Percentiles rank a stretch among this genome's conserved stretches.
Evolutionary conservation across 1,284 basidiomycete genomes (phyloP).

Genomic region (Cryptococcus depauperatus): DNA sequence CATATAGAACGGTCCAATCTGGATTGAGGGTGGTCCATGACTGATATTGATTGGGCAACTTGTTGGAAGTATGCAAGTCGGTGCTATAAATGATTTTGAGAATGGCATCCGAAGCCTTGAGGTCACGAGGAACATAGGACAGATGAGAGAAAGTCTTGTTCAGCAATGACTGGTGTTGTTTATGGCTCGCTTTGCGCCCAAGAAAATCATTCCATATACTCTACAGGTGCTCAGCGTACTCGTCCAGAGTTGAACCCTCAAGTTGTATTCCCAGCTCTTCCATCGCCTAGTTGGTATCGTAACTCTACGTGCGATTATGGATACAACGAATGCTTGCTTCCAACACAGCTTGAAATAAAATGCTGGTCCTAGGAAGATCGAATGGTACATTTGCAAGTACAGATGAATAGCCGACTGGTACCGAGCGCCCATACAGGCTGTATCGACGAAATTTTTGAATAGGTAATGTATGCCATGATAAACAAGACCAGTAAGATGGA

Average conservation of each 20-base stretch:
- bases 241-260: slow-evolving; percentile 1
- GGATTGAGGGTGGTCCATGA: slow-evolving; percentile 17
- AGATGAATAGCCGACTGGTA: no score
- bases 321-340: no score
- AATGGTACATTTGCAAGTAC: no score
- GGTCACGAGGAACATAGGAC: slow-evolving; percentile 3
- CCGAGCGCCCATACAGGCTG: no score
- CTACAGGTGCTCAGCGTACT: slow-evolving; percentile 4
- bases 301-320: no score
- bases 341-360: no score
- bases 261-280: slow-evolving; percentile 10
- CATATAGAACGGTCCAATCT: slow-evolving; percentile 17
- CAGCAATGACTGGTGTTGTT: neutral
- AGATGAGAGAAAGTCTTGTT: neutral
- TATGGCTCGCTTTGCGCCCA: neutral
- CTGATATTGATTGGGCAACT: slow-evolving; percentile 20
- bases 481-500: no score
- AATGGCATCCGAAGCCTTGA: neutral
- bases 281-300: neutral
- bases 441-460: no score
- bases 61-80: slow-evolving; percentile 9
- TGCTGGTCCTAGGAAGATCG: no score
- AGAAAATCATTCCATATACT: slow-evolving; percentile 7
- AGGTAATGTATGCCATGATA: no score
- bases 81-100: slow-evolving; percentile 20